These are phyloP conservation scores for Haematococcus lacustris DNA, from an alignment of 139 green algal genomes.

Conservation along the genomic window DNA sequence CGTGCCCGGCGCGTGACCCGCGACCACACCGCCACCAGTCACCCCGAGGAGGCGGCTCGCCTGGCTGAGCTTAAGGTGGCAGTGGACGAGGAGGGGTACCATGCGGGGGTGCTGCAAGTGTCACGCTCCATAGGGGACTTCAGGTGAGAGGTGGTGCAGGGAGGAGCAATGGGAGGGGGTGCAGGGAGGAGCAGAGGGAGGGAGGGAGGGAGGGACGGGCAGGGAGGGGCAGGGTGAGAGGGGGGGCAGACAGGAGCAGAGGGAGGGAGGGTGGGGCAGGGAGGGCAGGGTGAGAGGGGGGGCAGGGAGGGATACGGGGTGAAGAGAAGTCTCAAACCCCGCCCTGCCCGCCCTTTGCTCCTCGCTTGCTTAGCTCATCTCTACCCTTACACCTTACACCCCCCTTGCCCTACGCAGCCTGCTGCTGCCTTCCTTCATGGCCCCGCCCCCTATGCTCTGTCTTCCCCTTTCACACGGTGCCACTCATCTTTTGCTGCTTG, in stretches of 20 bases:
- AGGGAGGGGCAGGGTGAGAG: not conserved
- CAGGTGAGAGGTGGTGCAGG: conserved; percentile 4
- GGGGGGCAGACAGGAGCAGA: not conserved
- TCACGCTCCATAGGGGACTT: conserved; percentile 23
- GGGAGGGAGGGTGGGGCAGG: not conserved
- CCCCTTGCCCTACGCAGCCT: not conserved
- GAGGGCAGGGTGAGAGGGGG: not conserved
- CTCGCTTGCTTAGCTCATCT: not conserved
- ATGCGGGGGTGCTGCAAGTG: conserved; percentile 12
- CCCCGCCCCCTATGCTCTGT: not conserved
- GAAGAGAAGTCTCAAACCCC: no score
- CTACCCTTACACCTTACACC: not conserved
- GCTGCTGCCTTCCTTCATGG: not conserved
- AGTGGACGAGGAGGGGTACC: conserved; percentile 6
- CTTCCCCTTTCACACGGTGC: no score
- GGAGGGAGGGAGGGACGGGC: not conserved
- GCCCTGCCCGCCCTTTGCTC: not conserved
- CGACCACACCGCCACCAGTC: not conserved
- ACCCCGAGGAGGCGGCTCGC: not conserved
- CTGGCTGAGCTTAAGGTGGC: not conserved
- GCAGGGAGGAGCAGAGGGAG: not conserved
- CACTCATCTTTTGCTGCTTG: not conserved
- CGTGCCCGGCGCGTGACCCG: conserved; percentile 2
- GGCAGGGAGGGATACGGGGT: no score
- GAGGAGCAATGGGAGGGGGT: not conserved